phyloP scores from a whole-genome alignment of 2,329 filamentous ascomycete genomes.

The Paecilomyces formosus region DNA sequence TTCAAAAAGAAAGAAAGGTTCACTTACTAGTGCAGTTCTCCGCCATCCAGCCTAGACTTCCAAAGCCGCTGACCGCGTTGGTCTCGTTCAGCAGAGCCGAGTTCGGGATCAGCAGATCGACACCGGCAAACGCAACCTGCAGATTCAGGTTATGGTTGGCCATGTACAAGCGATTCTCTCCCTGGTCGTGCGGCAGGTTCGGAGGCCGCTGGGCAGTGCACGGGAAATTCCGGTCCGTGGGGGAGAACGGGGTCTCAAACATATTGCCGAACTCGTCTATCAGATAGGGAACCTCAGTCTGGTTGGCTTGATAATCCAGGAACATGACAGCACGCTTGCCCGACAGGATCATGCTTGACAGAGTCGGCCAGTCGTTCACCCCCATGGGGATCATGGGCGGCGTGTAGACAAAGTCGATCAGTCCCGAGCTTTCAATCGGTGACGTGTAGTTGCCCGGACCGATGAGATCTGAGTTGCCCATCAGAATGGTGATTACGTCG shows the following conservation, averaged over 20 bases:
- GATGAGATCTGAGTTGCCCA: conserved; percentile 78
- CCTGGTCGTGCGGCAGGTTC: conserved; percentile 46
- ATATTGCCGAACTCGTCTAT: conserved; percentile 81
- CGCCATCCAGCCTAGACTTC: conserved; percentile 59
- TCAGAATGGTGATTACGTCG: conserved; percentile 79
- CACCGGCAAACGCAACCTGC: conserved; percentile 59
- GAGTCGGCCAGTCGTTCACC: conserved; percentile 72
- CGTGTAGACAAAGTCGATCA: conserved; percentile 65
- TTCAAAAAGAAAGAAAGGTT: background rate
- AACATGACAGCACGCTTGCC: conserved; percentile 70
- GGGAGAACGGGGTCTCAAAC: conserved; percentile 88
- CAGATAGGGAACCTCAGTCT: conserved; percentile 71
- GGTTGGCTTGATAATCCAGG: conserved; percentile 78
- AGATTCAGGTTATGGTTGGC: conserved; percentile 89
- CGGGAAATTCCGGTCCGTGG: conserved; percentile 60
- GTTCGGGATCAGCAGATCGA: conserved; percentile 63
- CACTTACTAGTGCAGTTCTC: conserved; percentile 51
- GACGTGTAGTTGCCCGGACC: conserved; percentile 55
- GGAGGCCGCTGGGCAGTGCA: conserved; percentile 74
- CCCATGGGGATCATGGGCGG: conserved; percentile 65
- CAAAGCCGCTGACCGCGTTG: conserved; percentile 58
- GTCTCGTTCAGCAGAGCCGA: conserved; percentile 62
- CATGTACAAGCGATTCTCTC: conserved; percentile 63
- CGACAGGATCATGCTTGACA: conserved; percentile 65
- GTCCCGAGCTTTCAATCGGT: conserved; percentile 63